Evolutionary conservation across 768 basidiomycete species (phyloP), one percentile per base, ranked within the genome.

Genomic region (Pleurotus sapidus): DNA sequence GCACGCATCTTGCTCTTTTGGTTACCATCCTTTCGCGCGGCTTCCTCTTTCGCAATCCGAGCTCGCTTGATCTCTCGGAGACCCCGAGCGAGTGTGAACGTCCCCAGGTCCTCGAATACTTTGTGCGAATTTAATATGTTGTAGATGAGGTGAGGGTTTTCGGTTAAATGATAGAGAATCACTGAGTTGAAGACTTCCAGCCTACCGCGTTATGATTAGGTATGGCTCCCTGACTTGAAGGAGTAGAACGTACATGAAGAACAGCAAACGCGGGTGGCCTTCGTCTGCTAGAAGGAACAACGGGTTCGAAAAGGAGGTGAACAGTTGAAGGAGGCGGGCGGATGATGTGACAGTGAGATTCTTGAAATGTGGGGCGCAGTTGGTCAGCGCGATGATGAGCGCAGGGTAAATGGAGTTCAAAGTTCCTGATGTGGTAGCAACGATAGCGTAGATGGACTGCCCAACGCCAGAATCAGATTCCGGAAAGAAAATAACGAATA

Each of bases 151-250:
- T 96, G 90, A 0, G 95, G 87, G 67, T 97, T 98, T 27, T 91
- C 88, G 42, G 82, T 77, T 12, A 94, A 77, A 61, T 93, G 85
- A 64, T 90, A 80, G 40, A 88, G 80, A 49, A 97, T 81, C 57
- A 97, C 78, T 3, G 87, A 82, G 69, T 95, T 97, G 76, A 99
- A 94, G 2, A 88, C 84, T 68, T 99, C 97, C 45, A 98, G 79
- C 80, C 92, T 94, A 24, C 47, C 30, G 40, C 18, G 47, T 55
- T 15, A 23, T 14, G 3, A 40, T 40, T 27, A 51, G 7, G 54
- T 30, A 34, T 40, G 37, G 17, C 15, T 25, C 6, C n/a, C 3
- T 20, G 23, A 11, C 11, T 46, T 25, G 4, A 17, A 18, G 50
- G 50, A 15, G 20, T 39, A 43, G 46, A 15, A 70, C 84, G 59